Conservation (phyloP, 768 basidiomycete species). For the Hericium coralloides region DNA sequence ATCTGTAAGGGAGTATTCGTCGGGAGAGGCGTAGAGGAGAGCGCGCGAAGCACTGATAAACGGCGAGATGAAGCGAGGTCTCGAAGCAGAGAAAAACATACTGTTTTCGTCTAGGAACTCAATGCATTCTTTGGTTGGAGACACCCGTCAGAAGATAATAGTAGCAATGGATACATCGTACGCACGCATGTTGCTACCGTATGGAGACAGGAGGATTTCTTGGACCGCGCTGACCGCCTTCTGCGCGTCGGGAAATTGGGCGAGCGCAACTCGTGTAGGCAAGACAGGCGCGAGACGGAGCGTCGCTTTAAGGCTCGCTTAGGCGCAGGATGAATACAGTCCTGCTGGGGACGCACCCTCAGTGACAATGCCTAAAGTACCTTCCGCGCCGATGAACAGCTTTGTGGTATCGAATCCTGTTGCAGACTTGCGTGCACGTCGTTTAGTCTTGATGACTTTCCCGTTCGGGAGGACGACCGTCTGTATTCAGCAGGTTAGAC, state of each 20-base stretch:
- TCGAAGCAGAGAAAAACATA: conserved; percentile 20
- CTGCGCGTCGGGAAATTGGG: conserved; percentile 74
- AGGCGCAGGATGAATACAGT: not conserved
- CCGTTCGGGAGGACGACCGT: conserved; percentile 82
- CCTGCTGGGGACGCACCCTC: conserved; percentile 41
- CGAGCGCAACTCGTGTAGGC: conserved; percentile 83
- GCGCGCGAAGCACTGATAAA: conserved; percentile 61
- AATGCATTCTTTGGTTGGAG: conserved; percentile 60
- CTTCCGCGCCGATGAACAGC: conserved; percentile 85
- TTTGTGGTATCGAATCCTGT: conserved; percentile 86
- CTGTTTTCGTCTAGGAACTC: conserved; percentile 78
- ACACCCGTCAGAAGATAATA: conserved; percentile 1
- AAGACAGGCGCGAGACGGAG: conserved; percentile 72
- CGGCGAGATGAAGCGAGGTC: not conserved
- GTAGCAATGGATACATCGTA: conserved; percentile 6
- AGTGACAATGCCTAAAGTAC: conserved; percentile 84
- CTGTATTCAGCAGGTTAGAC: conserved; percentile 25
- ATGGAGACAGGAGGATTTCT: conserved; percentile 62
- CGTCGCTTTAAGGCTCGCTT: conserved; percentile 42
- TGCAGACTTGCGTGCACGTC: conserved; percentile 72
- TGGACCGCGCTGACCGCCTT: conserved; percentile 74
- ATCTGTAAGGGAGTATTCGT: conserved; percentile 54
- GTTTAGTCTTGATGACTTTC: conserved; percentile 80
- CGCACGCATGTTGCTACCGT: conserved; percentile 69
- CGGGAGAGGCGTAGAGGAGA: conserved; percentile 62